These are phyloP conservation scores for Cardamine chenopodiifolia DNA, from an alignment of 345 rosid genomes.

Conservation along the genomic window DNA sequence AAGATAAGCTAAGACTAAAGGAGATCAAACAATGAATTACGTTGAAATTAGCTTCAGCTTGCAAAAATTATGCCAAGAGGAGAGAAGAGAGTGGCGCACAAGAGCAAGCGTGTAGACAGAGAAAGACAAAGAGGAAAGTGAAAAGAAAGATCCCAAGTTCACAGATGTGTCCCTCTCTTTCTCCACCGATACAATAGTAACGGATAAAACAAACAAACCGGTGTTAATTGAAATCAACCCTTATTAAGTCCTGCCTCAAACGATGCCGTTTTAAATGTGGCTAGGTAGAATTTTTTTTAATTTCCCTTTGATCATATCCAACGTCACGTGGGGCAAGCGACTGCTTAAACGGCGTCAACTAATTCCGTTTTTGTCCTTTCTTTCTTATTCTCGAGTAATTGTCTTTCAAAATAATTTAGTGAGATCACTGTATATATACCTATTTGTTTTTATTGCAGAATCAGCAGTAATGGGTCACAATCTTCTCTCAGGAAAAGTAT, in stretches of 20 bases:
- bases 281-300: no score
- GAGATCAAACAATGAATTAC: background rate
- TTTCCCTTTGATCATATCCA: background rate
- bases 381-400: no score
- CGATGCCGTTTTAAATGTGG: background rate
- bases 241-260: constrained; percentile 7
- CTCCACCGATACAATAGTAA: constrained; percentile 7
- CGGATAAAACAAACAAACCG: constrained; percentile 8
- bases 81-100: constrained; percentile 26
- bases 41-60: constrained; percentile 22
- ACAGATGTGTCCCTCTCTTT: constrained; percentile 37
- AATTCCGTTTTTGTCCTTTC: no score
- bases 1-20: background rate
- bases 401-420: no score
- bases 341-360: constrained; percentile 26
- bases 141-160: constrained; percentile 41
- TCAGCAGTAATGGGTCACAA: no score
- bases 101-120: constrained; percentile 36
- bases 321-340: background rate
- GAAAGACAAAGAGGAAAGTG: constrained; percentile 43
- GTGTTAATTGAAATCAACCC: constrained; percentile 21
- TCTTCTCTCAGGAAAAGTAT: no score
- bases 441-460: no score
- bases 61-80: background rate
- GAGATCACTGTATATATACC: no score